These are phyloP conservation scores for Moesziomyces sp. DNA, from an alignment of 1,284 basidiomycete genomes.

Conservation along the genomic window DNA sequence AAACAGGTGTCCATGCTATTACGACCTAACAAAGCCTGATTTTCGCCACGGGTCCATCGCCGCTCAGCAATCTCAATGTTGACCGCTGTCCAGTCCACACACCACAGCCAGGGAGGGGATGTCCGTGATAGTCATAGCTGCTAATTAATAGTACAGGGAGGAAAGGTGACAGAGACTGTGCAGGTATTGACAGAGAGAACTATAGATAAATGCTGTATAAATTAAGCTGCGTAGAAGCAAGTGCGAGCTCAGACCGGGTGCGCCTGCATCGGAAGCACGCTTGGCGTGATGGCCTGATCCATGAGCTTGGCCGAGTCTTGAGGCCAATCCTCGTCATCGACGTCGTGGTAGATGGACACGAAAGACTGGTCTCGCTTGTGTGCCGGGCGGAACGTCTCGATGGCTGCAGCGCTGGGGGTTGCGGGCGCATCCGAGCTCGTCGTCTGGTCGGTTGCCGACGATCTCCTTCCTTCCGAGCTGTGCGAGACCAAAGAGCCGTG, in stretches of 20 bases:
- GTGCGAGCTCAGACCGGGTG: not conserved
- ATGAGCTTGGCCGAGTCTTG: constrained; percentile 6
- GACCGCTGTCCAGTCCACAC: no score
- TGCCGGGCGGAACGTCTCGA: not conserved
- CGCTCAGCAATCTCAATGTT: no score
- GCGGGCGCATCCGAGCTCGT: constrained; percentile 7
- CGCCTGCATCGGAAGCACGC: constrained; percentile 10
- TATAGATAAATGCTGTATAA: constrained; percentile 7
- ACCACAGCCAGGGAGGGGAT: no score
- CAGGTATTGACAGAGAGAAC: not conserved
- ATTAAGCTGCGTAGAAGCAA: not conserved
- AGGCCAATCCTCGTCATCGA: constrained; percentile 7
- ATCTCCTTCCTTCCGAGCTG: constrained; percentile 24
- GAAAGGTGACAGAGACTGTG: no score
- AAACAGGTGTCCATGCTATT: not conserved
- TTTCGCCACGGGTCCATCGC: not conserved
- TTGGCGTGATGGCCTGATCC: not conserved
- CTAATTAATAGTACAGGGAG: no score
- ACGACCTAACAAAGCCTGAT: constrained; percentile 1
- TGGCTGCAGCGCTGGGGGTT: constrained; percentile 4
- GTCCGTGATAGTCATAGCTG: no score
- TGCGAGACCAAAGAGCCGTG: constrained; percentile 8
- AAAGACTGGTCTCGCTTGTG: constrained; percentile 25
- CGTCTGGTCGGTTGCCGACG: constrained; percentile 25
- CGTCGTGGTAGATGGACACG: constrained; percentile 32